Conservation (phyloP, 2,329 filamentous ascomycete species). For the Aspergillus sp. region DNA sequence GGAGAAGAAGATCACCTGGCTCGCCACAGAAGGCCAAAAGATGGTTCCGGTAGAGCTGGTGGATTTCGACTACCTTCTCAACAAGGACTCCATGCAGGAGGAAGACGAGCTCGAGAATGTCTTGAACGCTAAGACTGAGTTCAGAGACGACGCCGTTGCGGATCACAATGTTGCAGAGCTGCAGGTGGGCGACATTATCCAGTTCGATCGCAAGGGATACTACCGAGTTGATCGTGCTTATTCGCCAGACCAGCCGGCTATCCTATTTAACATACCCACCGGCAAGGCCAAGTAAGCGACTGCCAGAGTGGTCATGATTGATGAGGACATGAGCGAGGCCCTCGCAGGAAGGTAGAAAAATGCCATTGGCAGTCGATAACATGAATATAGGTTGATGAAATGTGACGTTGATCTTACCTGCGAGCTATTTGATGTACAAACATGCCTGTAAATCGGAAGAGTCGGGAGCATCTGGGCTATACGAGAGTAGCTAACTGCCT, state of each 20-base stretch:
- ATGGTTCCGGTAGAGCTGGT: slow-evolving; percentile 76
- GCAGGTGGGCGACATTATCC: slow-evolving; percentile 83
- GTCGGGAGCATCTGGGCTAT: background rate
- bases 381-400: background rate
- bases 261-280: slow-evolving; percentile 62
- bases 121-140: slow-evolving; percentile 66
- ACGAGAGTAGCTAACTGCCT: background rate
- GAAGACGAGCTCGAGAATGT: slow-evolving; percentile 79
- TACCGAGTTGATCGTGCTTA: slow-evolving; percentile 69
- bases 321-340: slow-evolving; percentile 3
- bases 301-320: background rate
- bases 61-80: slow-evolving; percentile 92
- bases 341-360: no score
- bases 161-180: slow-evolving; percentile 71
- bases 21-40: slow-evolving; percentile 65
- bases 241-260: slow-evolving; percentile 48
- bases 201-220: slow-evolving; percentile 89
- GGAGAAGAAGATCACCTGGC: slow-evolving; percentile 93
- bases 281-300: slow-evolving; percentile 39
- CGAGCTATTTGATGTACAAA: no score
- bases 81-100: slow-evolving; percentile 86
- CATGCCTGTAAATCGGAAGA: background rate
- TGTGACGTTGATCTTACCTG: background rate
- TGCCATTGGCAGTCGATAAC: no score
- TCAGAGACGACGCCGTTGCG: slow-evolving; percentile 63